Base-by-base conservation (phyloP, 2,329 filamentous ascomycete species). In the Xylariaceae sp. region DNA sequence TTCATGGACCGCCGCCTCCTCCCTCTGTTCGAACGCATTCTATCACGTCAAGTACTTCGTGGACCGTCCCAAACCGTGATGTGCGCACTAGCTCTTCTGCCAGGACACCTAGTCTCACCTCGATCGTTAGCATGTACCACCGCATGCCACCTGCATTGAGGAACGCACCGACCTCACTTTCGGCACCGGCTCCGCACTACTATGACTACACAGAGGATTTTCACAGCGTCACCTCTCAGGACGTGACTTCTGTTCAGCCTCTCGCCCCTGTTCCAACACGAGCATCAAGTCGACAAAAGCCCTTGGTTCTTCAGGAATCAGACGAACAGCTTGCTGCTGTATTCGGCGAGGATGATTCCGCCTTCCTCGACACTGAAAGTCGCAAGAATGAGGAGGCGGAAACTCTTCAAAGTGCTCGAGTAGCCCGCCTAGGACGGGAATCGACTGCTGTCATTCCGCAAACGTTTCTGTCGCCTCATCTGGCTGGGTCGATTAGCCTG, bases 201-300 rank as follows among this genome's bases (percentile, higher is more conserved):
- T 72, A 73, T 40, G 70, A 74, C 45, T 73, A 73, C 44, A 66
- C 59, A 13, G 70, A 73, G 42, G 64, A 61, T 3, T 72, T 72
- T 32, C 65, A 70, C 13, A 55, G 49, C 28, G 51, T 47, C 13
- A 36, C 39, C 14, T 37, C 47, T 19, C 44, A 31, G 5, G 31
- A 33, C 6, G 18, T 13, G 24, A 40, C 46, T 7, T 41, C 43
- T 19, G 18, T 40, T 19, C 44, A 48, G n/a, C 39, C 43, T 10
- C 30, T 49, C 8, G 42, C 39, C 10, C 45, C 52, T 15, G 28
- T 47, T 12, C 42, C 44, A 17, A 45, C 42, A 11, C 47, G 38
- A 19, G 29, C 30, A 24, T 23, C 42, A 12, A 44, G 42, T 31
- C 44, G 32, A 16, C 45, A 42, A 26, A 46, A 38, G 9, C 38